phyloP scores from a whole-genome alignment of 345 rosid species.

The Eucalyptus fibrosa region DNA sequence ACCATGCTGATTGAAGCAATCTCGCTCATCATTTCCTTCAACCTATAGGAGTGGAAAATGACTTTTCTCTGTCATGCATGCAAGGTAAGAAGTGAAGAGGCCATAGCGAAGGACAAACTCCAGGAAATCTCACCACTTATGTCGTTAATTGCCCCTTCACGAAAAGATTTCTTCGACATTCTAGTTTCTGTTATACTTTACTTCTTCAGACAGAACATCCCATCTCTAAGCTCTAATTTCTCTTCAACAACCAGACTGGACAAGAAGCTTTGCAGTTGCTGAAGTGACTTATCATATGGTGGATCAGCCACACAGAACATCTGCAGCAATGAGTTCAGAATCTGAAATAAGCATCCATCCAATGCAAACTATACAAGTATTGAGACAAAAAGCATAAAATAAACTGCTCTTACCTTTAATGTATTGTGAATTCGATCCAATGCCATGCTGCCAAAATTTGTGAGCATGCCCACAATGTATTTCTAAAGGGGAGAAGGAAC shows the following conservation, averaged over 20 bases:
- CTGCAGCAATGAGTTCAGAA: slow-evolving; percentile 17
- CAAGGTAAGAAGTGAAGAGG: neutral
- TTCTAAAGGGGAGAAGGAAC: slow-evolving; percentile 30
- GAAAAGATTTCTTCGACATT: neutral
- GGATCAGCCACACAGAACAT: slow-evolving; percentile 96
- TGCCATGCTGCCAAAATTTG: slow-evolving; percentile 87
- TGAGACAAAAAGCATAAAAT: neutral
- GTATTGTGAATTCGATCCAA: slow-evolving; percentile 84
- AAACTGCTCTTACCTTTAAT: slow-evolving; percentile 48
- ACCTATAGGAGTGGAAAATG: neutral
- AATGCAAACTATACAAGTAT: neutral
- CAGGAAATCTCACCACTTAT: neutral
- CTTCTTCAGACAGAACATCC: slow-evolving; percentile 75
- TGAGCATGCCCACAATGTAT: slow-evolving; percentile 95
- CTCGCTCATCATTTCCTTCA: neutral
- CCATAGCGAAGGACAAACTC: neutral
- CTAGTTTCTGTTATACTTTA: slow-evolving; percentile 3
- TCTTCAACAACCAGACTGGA: slow-evolving; percentile 77
- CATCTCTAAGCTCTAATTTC: slow-evolving; percentile 76
- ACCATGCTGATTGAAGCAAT: neutral
- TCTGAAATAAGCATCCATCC: neutral
- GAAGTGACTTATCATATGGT: slow-evolving; percentile 79
- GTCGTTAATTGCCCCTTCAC: neutral
- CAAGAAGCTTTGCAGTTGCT: slow-evolving; percentile 88
- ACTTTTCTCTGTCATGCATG: neutral